Conservation (phyloP, 495 filamentous ascomycete genomes). For the Sporormia fimetaria region DNA sequence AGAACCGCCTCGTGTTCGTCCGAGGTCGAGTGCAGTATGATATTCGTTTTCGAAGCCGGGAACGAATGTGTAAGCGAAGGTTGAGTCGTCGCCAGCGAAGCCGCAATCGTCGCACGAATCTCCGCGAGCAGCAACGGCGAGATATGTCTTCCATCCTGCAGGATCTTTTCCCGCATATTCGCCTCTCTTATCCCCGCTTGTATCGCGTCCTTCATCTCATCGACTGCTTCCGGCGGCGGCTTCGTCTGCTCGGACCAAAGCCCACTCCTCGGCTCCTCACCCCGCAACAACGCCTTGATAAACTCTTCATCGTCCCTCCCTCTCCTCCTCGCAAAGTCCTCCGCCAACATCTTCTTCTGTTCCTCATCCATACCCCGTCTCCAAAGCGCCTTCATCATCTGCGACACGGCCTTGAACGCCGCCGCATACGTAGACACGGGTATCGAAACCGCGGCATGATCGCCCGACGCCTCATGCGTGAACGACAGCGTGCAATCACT, state of each 20-base stretch:
- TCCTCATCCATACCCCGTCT: constrained; percentile 1
- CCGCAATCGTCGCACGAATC: constrained; percentile 18
- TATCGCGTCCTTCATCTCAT: not conserved
- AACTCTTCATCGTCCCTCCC: not conserved
- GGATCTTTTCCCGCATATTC: too few relatives aligned
- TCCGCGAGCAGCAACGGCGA: constrained; percentile 14
- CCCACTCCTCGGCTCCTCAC: not conserved
- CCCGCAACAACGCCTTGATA: not conserved
- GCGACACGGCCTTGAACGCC: not conserved
- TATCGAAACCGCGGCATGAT: constrained; percentile 7
- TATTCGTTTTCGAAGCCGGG: constrained; percentile 48
- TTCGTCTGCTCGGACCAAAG: not conserved
- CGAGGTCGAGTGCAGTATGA: constrained; percentile 55
- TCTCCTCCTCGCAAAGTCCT: not conserved
- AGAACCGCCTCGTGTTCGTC: constrained; percentile 47
- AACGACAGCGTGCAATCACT: constrained; percentile 5
- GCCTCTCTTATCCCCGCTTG: too few relatives aligned
- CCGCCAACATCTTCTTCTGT: constrained; percentile 6
- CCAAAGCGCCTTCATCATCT: constrained; percentile 1
- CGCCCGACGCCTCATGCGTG: constrained; percentile 5
- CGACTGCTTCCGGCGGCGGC: not conserved
- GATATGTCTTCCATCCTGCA: constrained; percentile 12
- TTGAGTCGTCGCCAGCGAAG: constrained; percentile 9
- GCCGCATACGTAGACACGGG: constrained; percentile 1
- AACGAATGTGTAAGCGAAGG: constrained; percentile 24